Evolutionary conservation across 1,139 yeast genomes (phyloP), one percentile per base, ranked within the genome.

Genomic region (Magnusiomyces tetraspermus): DNA sequence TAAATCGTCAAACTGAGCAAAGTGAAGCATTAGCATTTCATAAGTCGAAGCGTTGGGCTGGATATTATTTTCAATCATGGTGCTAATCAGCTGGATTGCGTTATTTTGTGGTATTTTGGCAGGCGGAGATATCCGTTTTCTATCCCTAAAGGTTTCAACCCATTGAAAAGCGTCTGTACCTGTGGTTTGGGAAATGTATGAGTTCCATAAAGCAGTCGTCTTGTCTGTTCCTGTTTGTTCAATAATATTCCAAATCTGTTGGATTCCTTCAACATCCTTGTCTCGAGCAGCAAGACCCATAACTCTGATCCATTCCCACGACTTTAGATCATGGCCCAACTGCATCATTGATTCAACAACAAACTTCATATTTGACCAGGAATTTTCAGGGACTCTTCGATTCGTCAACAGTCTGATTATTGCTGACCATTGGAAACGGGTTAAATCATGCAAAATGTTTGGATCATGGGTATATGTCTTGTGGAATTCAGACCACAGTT

Each of bases 161-260:
- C 71, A 67, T 45, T 60, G 60, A 41, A 53, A 54, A n/a, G 69
- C 64, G 46, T 64, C 59, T 6, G 68, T 64, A 48, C 64, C 67
- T 49, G 70, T 65, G 1, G 64, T 58, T 1, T 68, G 70, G 52
- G 52, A 52, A 48, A 69, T 64, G 54, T 68, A 69, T 23, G 61
- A 62, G 57, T 69, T 69, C 71, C 71, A 69, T 44, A 67, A 60
- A 26, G 55, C 59, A 13, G 65, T 57, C 22, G 61, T 60, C 46
- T 59, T 57, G 17, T 55, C 46, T 17, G 59, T 53, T 5, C 56
- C 49, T 13, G 47, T 19, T 10, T 42, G 48, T 13, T 11, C 24
- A 13, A 36, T 46, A 30, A 60, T 62, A 1, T 54, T 43, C 71
- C 71, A 68, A 24, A 64, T 52, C 33, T 48, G 33, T 17, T 62